Base-by-base conservation (phyloP, 148 eudicot genomes). In the Vaccinium vitisidaea region DNA sequence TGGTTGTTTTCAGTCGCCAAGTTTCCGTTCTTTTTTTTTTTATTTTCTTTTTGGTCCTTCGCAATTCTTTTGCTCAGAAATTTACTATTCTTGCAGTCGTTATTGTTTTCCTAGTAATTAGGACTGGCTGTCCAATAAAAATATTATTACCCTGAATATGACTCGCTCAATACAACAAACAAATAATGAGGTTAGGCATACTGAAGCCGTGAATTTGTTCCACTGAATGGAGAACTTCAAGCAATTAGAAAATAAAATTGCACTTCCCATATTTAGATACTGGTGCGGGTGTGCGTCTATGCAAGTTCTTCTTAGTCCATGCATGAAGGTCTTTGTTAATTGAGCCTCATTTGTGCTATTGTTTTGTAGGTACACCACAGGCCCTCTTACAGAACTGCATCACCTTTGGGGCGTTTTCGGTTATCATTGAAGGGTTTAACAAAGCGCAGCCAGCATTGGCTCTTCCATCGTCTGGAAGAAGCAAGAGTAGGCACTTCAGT, bases 381-480 rank as follows among this genome's bases (percentile, higher is more conserved):
- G 91, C 92, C 70, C 93, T 94, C 80, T 87, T 93, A 10, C 97
- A 94, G 90, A 92, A 92, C 87, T 96, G 99, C 83, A 86, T 92
- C 83, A 94, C 95, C 46, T 95, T 94, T 79, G 99, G 98, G 80
- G 98, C 95, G 46, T 96, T 96, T 86, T 92, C 94, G 12, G 87
- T 94, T 65, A 83, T 93, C 53, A 77, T 92, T 25, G 99, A 96
- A 88, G 94, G 94, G 73, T 91, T 93, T 43, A 93, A 93, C 95
- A 92, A 94, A 84, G 90, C 86, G 83, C 98, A 91, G 77, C 89
- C 98, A 0, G 99, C 98, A 25, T 77, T 96, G 89, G 98, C 99
- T 1, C 94, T 83, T 90, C 67, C 86, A 65, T 76, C 73, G 43
- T 65, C 87, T 76, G 19, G 82, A 43, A 85, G 89, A 48, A 79